phyloP scores from a whole-genome alignment of 805 yeast species.

The Yarrowia hollandica region DNA sequence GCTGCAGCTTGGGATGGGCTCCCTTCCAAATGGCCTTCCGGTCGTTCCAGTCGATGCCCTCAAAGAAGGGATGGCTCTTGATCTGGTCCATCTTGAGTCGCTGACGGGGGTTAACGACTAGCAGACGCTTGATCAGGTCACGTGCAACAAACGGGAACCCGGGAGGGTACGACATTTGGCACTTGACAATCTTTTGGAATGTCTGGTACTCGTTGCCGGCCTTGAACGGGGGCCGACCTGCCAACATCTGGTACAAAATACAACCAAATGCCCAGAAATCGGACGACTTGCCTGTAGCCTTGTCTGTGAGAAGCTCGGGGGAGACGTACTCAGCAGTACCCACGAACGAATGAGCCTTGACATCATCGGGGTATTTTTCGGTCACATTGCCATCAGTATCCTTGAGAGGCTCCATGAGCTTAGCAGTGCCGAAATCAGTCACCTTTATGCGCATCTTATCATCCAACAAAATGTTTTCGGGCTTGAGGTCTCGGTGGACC shows the following conservation, averaged over 20 bases:
- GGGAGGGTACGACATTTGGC: conserved; percentile 71
- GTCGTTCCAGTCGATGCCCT: conserved; percentile 67
- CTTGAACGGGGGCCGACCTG: conserved; percentile 86
- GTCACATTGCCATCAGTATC: conserved; percentile 35
- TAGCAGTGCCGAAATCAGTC: conserved; percentile 98
- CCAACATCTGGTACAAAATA: conserved; percentile 75
- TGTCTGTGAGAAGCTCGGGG: conserved; percentile 79
- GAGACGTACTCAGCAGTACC: conserved; percentile 98
- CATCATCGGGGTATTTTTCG: conserved; percentile 42
- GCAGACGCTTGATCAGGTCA: conserved; percentile 63
- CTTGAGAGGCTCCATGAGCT: conserved; percentile 52
- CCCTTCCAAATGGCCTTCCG: conserved; percentile 67
- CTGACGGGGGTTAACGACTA: conserved; percentile 68
- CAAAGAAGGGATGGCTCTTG: conserved; percentile 71
- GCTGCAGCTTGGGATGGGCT: conserved; percentile 66
- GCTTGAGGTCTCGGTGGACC: conserved; percentile 91
- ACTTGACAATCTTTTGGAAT: conserved; percentile 79
- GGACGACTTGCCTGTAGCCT: conserved; percentile 77
- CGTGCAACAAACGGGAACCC: conserved; percentile 63
- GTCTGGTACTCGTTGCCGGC: conserved; percentile 83
- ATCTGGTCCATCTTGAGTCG: conserved; percentile 60
- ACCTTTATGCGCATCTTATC: conserved; percentile 84
- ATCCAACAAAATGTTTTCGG: conserved; percentile 86
- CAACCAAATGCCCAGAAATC: conserved; percentile 97
- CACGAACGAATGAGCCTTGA: conserved; percentile 67